Conservation (phyloP, 164 flowering plant genomes). For the Hamamelis virginiana region DNA sequence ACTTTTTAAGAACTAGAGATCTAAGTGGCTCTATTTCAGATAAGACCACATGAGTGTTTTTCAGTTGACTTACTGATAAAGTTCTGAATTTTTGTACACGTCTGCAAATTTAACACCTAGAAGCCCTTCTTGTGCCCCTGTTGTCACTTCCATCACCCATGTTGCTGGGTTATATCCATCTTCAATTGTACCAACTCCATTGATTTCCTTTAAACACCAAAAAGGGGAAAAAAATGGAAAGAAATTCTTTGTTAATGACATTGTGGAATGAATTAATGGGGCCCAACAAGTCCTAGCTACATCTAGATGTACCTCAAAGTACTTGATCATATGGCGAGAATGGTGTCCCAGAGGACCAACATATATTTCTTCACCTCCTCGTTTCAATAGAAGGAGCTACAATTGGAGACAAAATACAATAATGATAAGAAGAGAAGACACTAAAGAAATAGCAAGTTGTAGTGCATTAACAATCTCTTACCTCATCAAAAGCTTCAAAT, state of each 20-base stretch:
- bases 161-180: slow-evolving; percentile 51
- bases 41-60: neutral
- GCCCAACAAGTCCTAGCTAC: neutral
- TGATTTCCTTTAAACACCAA: slow-evolving; percentile 25
- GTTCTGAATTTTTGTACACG: slow-evolving; percentile 34
- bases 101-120: slow-evolving; percentile 32
- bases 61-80: slow-evolving; percentile 23
- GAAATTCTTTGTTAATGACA: neutral
- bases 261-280: neutral
- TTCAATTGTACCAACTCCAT: slow-evolving; percentile 37
- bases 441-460: too few species aligned
- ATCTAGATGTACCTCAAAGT: slow-evolving; percentile 35
- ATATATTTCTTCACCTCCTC: slow-evolving; percentile 46
- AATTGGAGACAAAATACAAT: neutral
- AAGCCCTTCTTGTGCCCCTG: slow-evolving; percentile 32
- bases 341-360: slow-evolving; percentile 44
- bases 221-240: neutral
- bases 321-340: slow-evolving; percentile 35
- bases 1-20: neutral
- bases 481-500: slow-evolving; percentile 61
- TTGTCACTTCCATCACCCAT: slow-evolving; percentile 51
- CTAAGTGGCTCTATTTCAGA: neutral
- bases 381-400: slow-evolving; percentile 42
- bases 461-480: slow-evolving; percentile 3
- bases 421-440: neutral